These are phyloP conservation scores for Colletotrichum sp. DNA, from an alignment of 2,329 filamentous ascomycete genomes.

Conservation along the genomic window DNA sequence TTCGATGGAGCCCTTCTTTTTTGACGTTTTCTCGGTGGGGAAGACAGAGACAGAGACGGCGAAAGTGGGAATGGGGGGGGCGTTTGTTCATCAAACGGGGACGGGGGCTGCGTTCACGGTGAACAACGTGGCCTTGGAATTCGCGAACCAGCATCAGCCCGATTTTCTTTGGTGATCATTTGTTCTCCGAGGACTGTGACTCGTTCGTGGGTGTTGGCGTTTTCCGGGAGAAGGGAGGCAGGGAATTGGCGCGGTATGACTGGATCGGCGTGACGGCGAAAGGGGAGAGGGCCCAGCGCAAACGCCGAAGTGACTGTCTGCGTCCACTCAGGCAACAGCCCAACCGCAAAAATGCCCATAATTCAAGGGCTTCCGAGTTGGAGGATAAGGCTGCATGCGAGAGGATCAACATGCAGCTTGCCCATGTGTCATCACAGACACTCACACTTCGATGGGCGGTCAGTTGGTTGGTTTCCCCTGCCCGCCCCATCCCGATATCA, in stretches of 20 bases:
- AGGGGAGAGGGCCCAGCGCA: not conserved
- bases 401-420: conserved; percentile 9
- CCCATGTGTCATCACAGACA: conserved; percentile 18
- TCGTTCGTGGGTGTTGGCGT: not conserved
- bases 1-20: not conserved
- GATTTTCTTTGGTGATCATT: not conserved
- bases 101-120: not conserved
- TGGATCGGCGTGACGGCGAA: not conserved
- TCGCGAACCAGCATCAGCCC: not conserved
- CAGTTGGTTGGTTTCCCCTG: not conserved
- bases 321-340: not conserved
- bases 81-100: not conserved
- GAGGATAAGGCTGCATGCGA: conserved; percentile 19
- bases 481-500: not conserved
- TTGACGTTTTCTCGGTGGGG: not conserved
- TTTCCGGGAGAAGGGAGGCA: not conserved
- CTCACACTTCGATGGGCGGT: not conserved
- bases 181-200: not conserved
- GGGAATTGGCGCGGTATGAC: not conserved
- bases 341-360: not conserved
- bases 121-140: not conserved
- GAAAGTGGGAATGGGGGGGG: not conserved
- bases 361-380: not conserved
- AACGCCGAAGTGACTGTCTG: not conserved
- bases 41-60: not conserved